These are phyloP conservation scores for Aspergillus sp. DNA, from an alignment of 2,329 filamentous ascomycete species.

Conservation along the genomic window DNA sequence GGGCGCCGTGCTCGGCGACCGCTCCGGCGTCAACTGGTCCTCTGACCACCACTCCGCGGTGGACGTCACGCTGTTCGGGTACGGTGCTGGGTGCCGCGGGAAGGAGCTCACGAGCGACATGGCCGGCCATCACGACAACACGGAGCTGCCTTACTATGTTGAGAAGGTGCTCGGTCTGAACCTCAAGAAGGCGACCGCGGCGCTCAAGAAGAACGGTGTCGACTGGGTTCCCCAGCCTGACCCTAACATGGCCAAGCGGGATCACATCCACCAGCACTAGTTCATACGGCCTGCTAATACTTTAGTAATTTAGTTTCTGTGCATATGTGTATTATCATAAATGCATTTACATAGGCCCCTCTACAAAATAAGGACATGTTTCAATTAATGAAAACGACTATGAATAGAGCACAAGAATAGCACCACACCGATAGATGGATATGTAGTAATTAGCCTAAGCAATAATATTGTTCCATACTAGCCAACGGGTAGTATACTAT, in stretches of 20 bases:
- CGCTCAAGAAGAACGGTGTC: neutral
- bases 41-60: conserved; percentile 1
- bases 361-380: no score
- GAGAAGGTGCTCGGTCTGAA: conserved; percentile 1
- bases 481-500: no score
- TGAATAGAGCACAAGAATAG: no score
- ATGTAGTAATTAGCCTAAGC: no score
- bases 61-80: conserved; percentile 3
- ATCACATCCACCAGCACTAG: neutral
- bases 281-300: no score
- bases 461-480: no score
- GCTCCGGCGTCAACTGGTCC: conserved; percentile 3
- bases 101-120: conserved; percentile 1
- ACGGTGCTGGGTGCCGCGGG: neutral
- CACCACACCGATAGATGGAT: no score
- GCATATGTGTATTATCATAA: no score
- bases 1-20: neutral
- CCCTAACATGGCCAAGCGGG: neutral
- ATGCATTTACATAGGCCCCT: no score
- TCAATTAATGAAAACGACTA: no score
- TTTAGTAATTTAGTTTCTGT: no score
- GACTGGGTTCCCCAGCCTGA: neutral
- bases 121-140: conserved; percentile 2
- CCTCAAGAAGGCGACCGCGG: conserved; percentile 1
- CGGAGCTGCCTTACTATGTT: conserved; percentile 2